Conservation (phyloP, 176 grass and related monocot species). For the Cenchrus fungigraminus region DNA sequence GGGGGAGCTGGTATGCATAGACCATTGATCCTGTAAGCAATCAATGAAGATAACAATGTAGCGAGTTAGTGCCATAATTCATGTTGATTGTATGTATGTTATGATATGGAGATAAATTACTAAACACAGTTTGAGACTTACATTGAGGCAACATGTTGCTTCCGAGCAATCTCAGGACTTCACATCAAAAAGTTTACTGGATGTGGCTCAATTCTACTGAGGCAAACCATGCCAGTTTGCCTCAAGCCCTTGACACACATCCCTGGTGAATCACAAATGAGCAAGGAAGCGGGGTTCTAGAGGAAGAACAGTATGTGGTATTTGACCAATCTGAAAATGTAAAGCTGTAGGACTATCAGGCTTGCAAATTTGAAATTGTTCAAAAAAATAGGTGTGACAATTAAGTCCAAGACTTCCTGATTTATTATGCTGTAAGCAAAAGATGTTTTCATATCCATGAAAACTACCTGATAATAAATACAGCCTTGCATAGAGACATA, state of each 20-base stretch:
- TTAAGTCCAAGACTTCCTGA: not conserved
- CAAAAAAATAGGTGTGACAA: not conserved
- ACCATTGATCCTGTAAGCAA: constrained; percentile 6
- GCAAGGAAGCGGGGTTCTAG: not conserved
- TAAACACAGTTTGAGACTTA: not conserved
- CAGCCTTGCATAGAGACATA: not conserved
- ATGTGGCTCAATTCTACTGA: not conserved
- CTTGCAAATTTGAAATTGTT: not conserved
- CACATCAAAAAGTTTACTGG: not conserved
- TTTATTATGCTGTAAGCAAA: not conserved
- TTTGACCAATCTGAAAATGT: not conserved
- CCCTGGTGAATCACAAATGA: not conserved
- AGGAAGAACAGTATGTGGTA: not conserved
- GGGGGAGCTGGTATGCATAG: not conserved
- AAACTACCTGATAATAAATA: not conserved
- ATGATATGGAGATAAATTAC: not conserved
- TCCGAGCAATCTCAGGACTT: not conserved
- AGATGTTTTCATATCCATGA: not conserved
- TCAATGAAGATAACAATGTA: not conserved
- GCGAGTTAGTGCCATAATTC: constrained; percentile 9
- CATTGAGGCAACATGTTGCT: not conserved
- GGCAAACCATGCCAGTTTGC: not conserved
- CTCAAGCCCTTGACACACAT: not conserved
- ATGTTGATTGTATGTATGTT: not conserved
- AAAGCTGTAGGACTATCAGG: not conserved